phyloP scores from a whole-genome alignment of 306 rosid genomes.

The Comarum palustre region DNA sequence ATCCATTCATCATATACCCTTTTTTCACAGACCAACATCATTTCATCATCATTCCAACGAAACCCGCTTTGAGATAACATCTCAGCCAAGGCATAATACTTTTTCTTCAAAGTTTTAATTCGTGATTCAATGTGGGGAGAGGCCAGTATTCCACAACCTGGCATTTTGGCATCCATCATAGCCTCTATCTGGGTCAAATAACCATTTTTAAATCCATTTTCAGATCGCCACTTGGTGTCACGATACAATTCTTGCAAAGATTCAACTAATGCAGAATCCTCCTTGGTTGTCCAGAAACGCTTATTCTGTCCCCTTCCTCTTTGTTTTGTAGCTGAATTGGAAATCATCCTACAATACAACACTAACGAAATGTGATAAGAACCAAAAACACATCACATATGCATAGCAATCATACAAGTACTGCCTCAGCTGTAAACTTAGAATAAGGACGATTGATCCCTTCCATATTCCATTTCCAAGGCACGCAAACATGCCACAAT shows the following conservation, averaged over 20 bases:
- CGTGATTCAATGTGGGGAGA: conserved; percentile 21
- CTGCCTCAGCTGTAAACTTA: background rate
- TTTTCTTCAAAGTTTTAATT: conserved; percentile 21
- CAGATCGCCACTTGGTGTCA: conserved; percentile 15
- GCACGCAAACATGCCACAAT: background rate
- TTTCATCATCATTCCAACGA: conserved; percentile 15
- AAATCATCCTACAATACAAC: conserved; percentile 1
- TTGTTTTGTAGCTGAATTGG: background rate
- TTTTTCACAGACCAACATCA: conserved; percentile 5
- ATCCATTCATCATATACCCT: conserved; percentile 17
- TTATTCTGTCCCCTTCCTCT: conserved; percentile 22
- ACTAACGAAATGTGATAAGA: background rate
- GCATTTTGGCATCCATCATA: conserved; percentile 14
- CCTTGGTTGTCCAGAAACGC: conserved; percentile 16
- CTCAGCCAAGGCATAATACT: conserved; percentile 12
- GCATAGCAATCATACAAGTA: background rate
- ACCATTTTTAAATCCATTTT: conserved; percentile 11
- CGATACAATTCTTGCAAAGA: conserved; percentile 8
- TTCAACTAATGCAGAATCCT: conserved; percentile 20
- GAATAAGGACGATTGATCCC: background rate
- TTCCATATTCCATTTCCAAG: background rate
- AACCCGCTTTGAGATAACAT: conserved; percentile 9
- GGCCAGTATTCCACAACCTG: conserved; percentile 18
- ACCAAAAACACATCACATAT: background rate
- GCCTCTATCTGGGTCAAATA: conserved; percentile 19